phyloP scores from a whole-genome alignment of 2,329 filamentous ascomycete genomes.

The Calonectria pteridis region DNA sequence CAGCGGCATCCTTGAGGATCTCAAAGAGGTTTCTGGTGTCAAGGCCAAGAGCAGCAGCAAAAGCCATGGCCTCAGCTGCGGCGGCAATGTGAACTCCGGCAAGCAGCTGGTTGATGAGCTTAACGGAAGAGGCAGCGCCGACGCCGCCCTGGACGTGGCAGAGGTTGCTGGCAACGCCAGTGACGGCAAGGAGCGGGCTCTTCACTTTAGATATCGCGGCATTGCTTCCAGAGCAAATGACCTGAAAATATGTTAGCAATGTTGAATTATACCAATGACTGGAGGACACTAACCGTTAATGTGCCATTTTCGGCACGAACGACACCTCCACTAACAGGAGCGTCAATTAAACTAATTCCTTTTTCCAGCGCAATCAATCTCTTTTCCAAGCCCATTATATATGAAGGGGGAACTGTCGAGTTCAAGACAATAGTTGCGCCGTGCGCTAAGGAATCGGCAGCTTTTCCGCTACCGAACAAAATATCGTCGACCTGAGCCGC shows the following conservation, averaged over 20 bases:
- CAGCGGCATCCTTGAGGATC: conserved; percentile 55
- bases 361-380: conserved; percentile 38
- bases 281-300: conserved; percentile 46
- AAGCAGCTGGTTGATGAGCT: conserved; percentile 70
- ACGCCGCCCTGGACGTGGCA: conserved; percentile 65
- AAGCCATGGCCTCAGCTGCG: conserved; percentile 67
- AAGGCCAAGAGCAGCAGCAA: conserved; percentile 65
- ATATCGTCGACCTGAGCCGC: conserved; percentile 48
- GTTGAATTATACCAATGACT: fast-evolving
- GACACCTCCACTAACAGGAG: conserved; percentile 54
- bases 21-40: conserved; percentile 63
- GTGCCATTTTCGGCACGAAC: conserved; percentile 51
- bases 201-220: conserved; percentile 39
- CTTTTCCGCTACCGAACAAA: conserved; percentile 48
- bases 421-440: conserved; percentile 42
- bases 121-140: conserved; percentile 67
- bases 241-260: conserved; percentile 32
- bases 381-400: conserved; percentile 37
- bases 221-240: conserved; percentile 49
- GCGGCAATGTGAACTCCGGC: conserved; percentile 69
- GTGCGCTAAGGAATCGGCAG: conserved; percentile 41
- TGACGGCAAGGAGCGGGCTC: conserved; percentile 48
- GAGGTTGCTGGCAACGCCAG: conserved; percentile 47
- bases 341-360: conserved; percentile 49
- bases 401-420: conserved; percentile 45